Conservation (phyloP, 1,139 yeast species). For the Yamadazyma mexicana region DNA sequence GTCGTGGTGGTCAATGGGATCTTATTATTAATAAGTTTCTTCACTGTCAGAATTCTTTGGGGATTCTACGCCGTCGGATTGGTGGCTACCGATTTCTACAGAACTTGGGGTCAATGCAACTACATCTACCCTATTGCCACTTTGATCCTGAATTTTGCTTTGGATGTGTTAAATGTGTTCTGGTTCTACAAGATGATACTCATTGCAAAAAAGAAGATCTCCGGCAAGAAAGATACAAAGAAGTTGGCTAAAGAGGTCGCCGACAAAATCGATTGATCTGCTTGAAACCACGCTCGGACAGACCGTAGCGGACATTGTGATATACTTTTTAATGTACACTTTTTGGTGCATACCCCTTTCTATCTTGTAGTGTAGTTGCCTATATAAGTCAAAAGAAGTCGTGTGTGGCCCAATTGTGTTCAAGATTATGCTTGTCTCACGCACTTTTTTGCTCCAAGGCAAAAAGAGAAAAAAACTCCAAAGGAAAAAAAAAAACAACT, state of each 20-base stretch:
- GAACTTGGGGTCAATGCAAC: slow-evolving; percentile 29
- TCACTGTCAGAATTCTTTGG: slow-evolving; percentile 77
- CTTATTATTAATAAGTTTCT: slow-evolving; percentile 66
- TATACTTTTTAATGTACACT: no score
- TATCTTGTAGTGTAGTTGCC: no score
- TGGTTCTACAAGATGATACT: slow-evolving; percentile 85
- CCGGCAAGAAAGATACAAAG: slow-evolving; percentile 19
- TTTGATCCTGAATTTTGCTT: slow-evolving; percentile 59
- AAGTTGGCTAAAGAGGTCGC: slow-evolving; percentile 22
- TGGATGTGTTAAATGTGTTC: slow-evolving; percentile 67
- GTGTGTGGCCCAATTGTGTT: background rate
- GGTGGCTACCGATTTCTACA: slow-evolving; percentile 55
- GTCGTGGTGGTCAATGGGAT: slow-evolving; percentile 69
- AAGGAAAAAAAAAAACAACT: slow-evolving; percentile 2
- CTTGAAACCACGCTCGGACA: no score
- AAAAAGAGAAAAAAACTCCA: background rate
- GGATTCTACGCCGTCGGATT: slow-evolving; percentile 73
- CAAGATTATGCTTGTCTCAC: background rate
- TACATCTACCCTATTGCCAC: slow-evolving; percentile 39
- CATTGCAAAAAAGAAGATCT: slow-evolving; percentile 58
- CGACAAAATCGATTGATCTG: slow-evolving; percentile 19
- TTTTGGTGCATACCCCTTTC: no score
- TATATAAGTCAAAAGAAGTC: no score
- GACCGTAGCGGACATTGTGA: no score
- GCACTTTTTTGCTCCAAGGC: slow-evolving; percentile 1